Evolutionary conservation across 257 asterid species (phyloP).

Genomic region (Sherardia arvensis): DNA sequence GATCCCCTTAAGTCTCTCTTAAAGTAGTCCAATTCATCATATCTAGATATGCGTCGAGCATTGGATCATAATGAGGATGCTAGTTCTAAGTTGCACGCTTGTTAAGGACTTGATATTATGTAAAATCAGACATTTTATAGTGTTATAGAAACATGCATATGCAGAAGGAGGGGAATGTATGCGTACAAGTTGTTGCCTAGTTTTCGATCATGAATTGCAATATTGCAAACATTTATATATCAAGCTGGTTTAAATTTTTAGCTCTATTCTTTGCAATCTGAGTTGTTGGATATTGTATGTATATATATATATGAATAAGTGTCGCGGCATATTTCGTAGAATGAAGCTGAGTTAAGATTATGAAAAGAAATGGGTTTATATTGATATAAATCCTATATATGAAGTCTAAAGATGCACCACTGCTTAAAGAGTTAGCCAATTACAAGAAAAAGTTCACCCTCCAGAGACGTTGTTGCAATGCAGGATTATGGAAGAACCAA

Average conservation of each 20-base stretch:
- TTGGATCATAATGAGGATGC: neutral
- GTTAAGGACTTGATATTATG: neutral
- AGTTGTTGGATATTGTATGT: no score
- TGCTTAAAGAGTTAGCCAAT: neutral
- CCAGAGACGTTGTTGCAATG: neutral
- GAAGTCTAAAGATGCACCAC: neutral
- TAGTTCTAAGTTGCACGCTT: neutral
- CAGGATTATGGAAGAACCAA: neutral
- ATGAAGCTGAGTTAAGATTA: neutral
- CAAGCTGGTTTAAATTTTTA: no score
- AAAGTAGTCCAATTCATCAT: neutral
- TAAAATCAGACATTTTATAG: neutral
- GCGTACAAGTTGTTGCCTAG: no score
- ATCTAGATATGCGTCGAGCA: neutral
- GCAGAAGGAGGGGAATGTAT: neutral
- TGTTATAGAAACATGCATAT: neutral
- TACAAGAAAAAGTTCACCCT: neutral
- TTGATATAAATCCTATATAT: neutral
- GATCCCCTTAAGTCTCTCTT: constrained; percentile 56
- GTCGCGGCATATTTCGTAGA: no score
- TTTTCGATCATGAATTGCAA: no score
- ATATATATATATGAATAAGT: no score
- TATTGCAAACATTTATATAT: no score
- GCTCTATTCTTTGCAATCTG: neutral
- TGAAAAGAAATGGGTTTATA: neutral